Percentiles rank a stretch among this genome's conserved stretches.
These are phyloP conservation scores for Trebouxia sp. DNA, from an alignment of 139 green algal genomes.

Conservation along the genomic window DNA sequence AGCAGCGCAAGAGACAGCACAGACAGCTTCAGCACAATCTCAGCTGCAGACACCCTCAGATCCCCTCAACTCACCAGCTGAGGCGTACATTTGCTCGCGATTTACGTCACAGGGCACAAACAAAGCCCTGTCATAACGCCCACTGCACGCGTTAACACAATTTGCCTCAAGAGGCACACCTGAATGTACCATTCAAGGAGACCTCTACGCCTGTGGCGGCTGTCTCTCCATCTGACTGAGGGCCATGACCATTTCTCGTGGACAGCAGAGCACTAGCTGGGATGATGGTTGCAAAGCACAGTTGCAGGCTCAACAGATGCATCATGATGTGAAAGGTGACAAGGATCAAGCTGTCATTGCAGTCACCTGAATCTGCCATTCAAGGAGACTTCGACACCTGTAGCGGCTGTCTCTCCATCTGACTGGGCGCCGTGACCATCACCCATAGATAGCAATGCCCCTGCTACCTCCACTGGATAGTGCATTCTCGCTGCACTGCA, in stretches of 20 bases:
- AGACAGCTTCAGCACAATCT: not conserved
- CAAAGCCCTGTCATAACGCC: no score
- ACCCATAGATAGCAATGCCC: constrained; percentile 64
- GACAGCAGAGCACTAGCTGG: constrained; percentile 61
- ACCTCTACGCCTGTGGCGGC: constrained; percentile 64
- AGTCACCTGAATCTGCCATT: constrained; percentile 55
- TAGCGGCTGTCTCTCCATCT: constrained; percentile 57
- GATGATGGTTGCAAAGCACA: no score
- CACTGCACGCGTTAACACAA: no score
- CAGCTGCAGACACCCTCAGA: not conserved
- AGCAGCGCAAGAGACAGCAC: not conserved
- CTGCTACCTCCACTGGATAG: constrained; percentile 56
- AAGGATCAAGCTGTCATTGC: no score
- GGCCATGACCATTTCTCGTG: constrained; percentile 62
- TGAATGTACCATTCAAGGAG: constrained; percentile 56
- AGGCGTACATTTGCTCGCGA: no score
- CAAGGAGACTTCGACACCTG: constrained; percentile 66
- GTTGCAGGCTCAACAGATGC: no score
- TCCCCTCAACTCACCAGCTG: no score
- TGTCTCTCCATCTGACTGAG: constrained; percentile 63
- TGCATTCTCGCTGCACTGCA: not conserved
- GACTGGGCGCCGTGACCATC: constrained; percentile 64
- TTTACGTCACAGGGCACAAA: no score
- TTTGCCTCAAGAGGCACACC: no score
- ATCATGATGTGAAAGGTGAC: no score